These are phyloP conservation scores for Agroathelia rolfsii DNA, from an alignment of 1,284 basidiomycete species.

Conservation along the genomic window DNA sequence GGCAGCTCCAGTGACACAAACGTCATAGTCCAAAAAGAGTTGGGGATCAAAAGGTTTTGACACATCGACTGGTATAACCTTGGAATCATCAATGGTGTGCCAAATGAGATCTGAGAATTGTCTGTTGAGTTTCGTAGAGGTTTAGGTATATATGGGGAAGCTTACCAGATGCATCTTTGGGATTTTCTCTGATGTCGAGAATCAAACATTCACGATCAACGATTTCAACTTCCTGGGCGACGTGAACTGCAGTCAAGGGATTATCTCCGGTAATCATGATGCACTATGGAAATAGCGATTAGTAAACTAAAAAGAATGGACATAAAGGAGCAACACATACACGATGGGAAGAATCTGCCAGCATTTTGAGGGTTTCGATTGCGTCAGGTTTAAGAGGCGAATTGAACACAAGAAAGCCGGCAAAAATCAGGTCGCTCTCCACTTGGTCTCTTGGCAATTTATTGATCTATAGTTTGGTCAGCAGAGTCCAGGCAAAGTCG, in stretches of 20 bases:
- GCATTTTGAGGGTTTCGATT: constrained; percentile 80
- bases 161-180: constrained; percentile 56
- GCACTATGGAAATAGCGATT: constrained; percentile 41
- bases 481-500: constrained; percentile 3
- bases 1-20: constrained; percentile 89
- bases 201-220: constrained; percentile 90
- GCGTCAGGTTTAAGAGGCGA: constrained; percentile 94
- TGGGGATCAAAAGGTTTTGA: constrained; percentile 64
- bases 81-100: constrained; percentile 86
- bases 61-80: constrained; percentile 77
- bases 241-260: constrained; percentile 88
- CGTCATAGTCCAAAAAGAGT: constrained; percentile 80
- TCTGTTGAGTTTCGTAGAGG: background rate
- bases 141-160: constrained; percentile 8
- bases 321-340: constrained; percentile 35
- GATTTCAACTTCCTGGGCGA: constrained; percentile 90
- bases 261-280: constrained; percentile 98
- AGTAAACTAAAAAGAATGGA: constrained; percentile 1
- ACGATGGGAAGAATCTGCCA: constrained; percentile 88
- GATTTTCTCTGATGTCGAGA: constrained; percentile 79
- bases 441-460: constrained; percentile 71
- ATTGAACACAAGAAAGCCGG: constrained; percentile 92
- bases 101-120: constrained; percentile 64
- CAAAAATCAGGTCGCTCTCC: constrained; percentile 72
- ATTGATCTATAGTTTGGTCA: constrained; percentile 76